Evolutionary conservation across 1,139 yeast species (phyloP), one percentile per base, ranked within the genome.

Genomic region (Taphrina communis): DNA sequence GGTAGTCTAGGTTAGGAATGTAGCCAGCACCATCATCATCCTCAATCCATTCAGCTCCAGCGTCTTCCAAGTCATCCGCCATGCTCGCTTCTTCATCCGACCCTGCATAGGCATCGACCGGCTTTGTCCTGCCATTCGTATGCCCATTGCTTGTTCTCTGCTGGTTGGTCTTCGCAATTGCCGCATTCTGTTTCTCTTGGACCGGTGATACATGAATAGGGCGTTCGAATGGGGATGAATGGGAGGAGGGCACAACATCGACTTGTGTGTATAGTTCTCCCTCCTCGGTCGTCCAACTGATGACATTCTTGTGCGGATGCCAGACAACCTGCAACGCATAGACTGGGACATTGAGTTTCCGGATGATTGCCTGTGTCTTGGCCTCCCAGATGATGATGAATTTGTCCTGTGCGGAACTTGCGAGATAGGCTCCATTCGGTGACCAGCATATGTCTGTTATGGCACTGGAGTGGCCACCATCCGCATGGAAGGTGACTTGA

Each of bases 1-100:
- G 69, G 44, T 57, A 59, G 41, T 41, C 62, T 52, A 36, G 59
- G 60, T 72, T 36, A 59, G 79, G 75, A 9, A 76, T 77, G 69
- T 84, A 84, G 0, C 86, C 86, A 1, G 82, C 84, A 12, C 84
- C 84, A 71, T 85, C 88, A 72, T 85, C 88, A 72, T 85, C 88
- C 60, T 81, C 86, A 51, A 85, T 82, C 78, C 85, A 84, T 68
- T 81, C 80, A 19, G 61, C 69, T 42, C 67, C 70, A 39, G 70
- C 72, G 14, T 72, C 67, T 38, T 69, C 70, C 39, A 63, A 66
- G 8, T 68, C 70, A 8, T 70, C 71, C 36, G 65, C 72, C 46
- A 66, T 75, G 2, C 74, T 73, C n/a, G 48, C 48, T 38, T 74
- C 77, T 14, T 75, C 79, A 39, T 78, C 76, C 19, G 73, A 73